Percentiles rank a stretch among this genome's conserved stretches.
Evolutionary conservation across 2,329 filamentous ascomycete genomes (phyloP).

Genomic region (Mariannaea elegans): DNA sequence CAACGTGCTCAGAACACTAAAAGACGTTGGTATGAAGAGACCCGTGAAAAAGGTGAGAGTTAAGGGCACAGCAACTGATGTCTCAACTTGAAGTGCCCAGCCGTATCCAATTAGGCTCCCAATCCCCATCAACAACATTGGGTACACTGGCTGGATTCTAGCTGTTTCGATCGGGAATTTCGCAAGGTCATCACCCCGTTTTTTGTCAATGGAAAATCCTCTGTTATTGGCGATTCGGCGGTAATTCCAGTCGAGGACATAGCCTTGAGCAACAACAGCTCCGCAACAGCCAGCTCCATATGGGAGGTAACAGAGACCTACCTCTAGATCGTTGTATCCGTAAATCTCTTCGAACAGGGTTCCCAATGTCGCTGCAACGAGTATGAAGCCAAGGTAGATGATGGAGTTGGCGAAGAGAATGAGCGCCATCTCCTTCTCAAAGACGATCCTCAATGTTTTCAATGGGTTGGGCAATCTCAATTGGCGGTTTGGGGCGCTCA

Average conservation of each 20-base stretch:
- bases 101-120: constrained; percentile 63
- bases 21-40: constrained; percentile 66
- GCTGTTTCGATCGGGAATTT: constrained; percentile 65
- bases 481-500: constrained; percentile 50
- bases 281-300: constrained; percentile 61
- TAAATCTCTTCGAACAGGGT: constrained; percentile 63
- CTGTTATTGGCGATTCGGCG: constrained; percentile 69
- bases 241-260: constrained; percentile 74
- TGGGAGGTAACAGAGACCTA: constrained; percentile 64
- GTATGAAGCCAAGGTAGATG: constrained; percentile 66
- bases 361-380: constrained; percentile 61
- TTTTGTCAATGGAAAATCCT: constrained; percentile 68
- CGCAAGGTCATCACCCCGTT: constrained; percentile 61
- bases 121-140: constrained; percentile 63
- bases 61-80: constrained; percentile 62
- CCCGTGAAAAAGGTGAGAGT: constrained; percentile 66
- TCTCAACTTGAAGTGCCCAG: constrained; percentile 63
- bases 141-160: constrained; percentile 63
- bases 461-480: constrained; percentile 66
- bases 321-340: constrained; percentile 58
- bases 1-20: constrained; percentile 70
- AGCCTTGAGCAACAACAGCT: constrained; percentile 64
- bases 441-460: constrained; percentile 60
- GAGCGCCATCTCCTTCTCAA: constrained; percentile 66
- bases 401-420: constrained; percentile 62